Conservation (phyloP, 495 filamentous ascomycete species). For the Letharia lupina region DNA sequence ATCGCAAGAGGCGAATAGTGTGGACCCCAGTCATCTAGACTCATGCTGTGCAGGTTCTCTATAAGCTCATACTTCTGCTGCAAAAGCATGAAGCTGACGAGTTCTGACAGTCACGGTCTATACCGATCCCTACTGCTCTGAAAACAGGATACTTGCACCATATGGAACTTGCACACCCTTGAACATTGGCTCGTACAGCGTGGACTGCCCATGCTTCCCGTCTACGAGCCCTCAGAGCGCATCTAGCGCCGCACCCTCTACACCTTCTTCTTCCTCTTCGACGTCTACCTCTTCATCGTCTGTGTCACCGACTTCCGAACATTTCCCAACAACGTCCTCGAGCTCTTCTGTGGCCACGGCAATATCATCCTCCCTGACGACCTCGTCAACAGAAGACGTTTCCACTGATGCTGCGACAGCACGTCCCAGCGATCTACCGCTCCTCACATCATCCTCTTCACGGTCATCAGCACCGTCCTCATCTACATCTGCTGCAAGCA, state of each 20-base stretch:
- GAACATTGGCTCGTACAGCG: neutral
- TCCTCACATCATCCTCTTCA: neutral
- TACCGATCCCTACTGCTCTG: neutral
- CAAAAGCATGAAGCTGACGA: neutral
- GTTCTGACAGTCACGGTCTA: neutral
- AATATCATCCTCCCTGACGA: neutral
- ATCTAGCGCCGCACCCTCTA: neutral
- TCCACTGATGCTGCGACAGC: neutral
- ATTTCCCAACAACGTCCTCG: neutral
- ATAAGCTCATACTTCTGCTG: neutral
- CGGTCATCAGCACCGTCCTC: neutral
- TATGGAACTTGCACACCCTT: neutral
- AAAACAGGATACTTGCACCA: neutral
- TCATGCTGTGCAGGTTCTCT: neutral
- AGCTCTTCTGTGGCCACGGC: neutral
- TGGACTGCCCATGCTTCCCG: neutral
- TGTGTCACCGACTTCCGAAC: neutral
- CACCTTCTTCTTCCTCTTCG: neutral
- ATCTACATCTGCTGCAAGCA: neutral
- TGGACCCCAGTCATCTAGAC: neutral
- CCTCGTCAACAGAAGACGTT: neutral
- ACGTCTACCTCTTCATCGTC: neutral
- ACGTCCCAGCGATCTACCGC: neutral
- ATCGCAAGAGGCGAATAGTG: neutral
- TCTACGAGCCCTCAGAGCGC: neutral